Evolutionary conservation across 768 basidiomycete genomes (phyloP).

Genomic region (Termitomyces sp.): DNA sequence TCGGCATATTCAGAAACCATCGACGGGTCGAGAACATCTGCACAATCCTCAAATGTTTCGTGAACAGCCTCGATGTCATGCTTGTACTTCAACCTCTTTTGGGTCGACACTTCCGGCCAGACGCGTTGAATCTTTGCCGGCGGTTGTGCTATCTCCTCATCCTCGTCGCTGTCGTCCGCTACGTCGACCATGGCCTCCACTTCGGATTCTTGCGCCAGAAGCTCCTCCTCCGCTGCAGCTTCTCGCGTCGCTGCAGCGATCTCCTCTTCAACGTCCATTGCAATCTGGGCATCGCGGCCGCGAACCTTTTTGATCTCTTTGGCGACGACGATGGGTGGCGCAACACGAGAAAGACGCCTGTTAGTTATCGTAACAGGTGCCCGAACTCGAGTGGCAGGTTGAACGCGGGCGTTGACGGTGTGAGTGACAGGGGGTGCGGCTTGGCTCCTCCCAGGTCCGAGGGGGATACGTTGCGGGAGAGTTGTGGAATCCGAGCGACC

Average conservation of each 20-base stretch:
- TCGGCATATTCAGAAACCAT: slow-evolving; percentile 99
- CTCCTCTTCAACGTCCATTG: slow-evolving; percentile 65
- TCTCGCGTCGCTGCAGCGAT: slow-evolving; percentile 23
- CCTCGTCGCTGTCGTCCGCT: slow-evolving; percentile 43
- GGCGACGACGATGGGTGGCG: slow-evolving; percentile 36
- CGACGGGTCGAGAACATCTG: slow-evolving; percentile 73
- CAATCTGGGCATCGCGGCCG: slow-evolving; percentile 33
- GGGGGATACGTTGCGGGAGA: slow-evolving; percentile 63
- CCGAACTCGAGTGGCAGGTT: slow-evolving; percentile 22
- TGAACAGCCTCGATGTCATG: slow-evolving; percentile 64
- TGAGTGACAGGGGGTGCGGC: slow-evolving; percentile 38
- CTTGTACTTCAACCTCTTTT: slow-evolving; percentile 50
- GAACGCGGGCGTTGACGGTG: slow-evolving; percentile 31
- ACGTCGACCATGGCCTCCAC: slow-evolving; percentile 61
- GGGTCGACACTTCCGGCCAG: slow-evolving; percentile 75
- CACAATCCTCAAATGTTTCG: slow-evolving; percentile 65
- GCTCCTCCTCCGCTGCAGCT: slow-evolving; percentile 34
- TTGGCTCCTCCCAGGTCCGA: slow-evolving; percentile 52
- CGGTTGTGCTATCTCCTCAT: slow-evolving; percentile 23
- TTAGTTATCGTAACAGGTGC: slow-evolving; percentile 20
- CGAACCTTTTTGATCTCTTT: slow-evolving; percentile 33
- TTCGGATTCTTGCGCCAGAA: slow-evolving; percentile 44
- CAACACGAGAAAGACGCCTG: slow-evolving; percentile 37
- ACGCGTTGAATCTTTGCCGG: slow-evolving; percentile 41
- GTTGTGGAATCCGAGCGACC: slow-evolving; percentile 62